Conservation (phyloP, 2,329 filamentous ascomycete species). For the Diaporthe capsici region DNA sequence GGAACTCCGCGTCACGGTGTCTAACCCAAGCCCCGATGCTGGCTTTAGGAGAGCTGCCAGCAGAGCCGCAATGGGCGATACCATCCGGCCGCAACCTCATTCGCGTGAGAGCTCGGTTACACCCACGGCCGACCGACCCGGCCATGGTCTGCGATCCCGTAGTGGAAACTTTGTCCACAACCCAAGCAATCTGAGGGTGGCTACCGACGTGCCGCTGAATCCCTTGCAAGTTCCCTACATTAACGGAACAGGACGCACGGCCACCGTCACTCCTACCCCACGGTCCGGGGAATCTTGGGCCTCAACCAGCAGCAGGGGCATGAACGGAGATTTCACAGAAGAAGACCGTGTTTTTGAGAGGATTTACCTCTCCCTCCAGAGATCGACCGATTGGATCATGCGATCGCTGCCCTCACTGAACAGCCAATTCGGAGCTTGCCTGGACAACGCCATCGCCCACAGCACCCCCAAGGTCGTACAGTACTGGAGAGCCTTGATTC, state of each 20-base stretch:
- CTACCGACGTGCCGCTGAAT: slow-evolving; percentile 64
- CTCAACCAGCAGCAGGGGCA: slow-evolving; percentile 66
- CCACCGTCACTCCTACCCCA: slow-evolving; percentile 75
- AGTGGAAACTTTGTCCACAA: slow-evolving; percentile 60
- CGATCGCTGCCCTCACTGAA: slow-evolving; percentile 79
- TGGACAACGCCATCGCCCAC: slow-evolving; percentile 74
- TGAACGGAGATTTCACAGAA: slow-evolving; percentile 75
- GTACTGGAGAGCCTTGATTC: slow-evolving; percentile 79
- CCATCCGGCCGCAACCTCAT: slow-evolving; percentile 60
- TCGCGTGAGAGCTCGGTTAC: slow-evolving; percentile 67
- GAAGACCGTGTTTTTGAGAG: slow-evolving; percentile 87
- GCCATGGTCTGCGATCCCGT: slow-evolving; percentile 54
- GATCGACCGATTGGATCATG: slow-evolving; percentile 80
- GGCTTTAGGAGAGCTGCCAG: slow-evolving; percentile 48
- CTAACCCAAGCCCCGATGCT: slow-evolving; percentile 49
- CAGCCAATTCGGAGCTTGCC: slow-evolving; percentile 74
- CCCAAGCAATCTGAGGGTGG: slow-evolving; percentile 68
- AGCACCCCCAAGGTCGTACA: slow-evolving; percentile 71
- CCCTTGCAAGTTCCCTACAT: slow-evolving; percentile 54
- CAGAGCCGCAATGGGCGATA: slow-evolving; percentile 57
- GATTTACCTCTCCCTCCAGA: slow-evolving; percentile 83
- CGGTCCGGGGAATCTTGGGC: slow-evolving; percentile 85
- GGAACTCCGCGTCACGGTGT: slow-evolving; percentile 72
- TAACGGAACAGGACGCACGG: slow-evolving; percentile 65
- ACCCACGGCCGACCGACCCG: slow-evolving; percentile 65